Conservation (phyloP, 225 moss, liverwort and hornwort genomes). For the Lunularia cruciata region DNA sequence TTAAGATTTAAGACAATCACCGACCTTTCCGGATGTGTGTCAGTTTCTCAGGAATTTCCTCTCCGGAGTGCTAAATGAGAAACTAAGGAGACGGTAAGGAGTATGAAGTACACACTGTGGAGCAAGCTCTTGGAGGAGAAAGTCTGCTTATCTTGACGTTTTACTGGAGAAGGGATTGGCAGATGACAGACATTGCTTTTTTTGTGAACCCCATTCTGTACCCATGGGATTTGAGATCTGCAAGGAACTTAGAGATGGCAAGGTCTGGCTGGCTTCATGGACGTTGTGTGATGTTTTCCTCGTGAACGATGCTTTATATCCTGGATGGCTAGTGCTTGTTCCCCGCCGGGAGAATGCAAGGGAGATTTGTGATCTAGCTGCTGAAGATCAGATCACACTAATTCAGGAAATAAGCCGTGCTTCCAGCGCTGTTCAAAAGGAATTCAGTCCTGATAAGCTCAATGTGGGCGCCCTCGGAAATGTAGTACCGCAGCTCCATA, state of each 20-base stretch:
- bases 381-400: conserved; percentile 37
- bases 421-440: conserved; percentile 28
- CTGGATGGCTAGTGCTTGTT: conserved; percentile 50
- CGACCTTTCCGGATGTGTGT: too few relatives aligned
- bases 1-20: too few relatives aligned
- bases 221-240: conserved; percentile 32
- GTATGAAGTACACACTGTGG: too few relatives aligned
- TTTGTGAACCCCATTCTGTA: too few relatives aligned
- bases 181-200: too few relatives aligned
- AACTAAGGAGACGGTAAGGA: too few relatives aligned
- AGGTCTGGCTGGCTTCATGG: conserved; percentile 33
- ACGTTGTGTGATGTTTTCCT: conserved; percentile 36
- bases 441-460: conserved; percentile 40
- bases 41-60: too few relatives aligned
- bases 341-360: conserved; percentile 29
- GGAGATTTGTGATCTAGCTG: conserved; percentile 40
- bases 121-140: too few relatives aligned
- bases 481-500: conserved; percentile 40
- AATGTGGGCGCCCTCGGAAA: conserved; percentile 42
- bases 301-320: conserved; percentile 43
- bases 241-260: conserved; percentile 39
- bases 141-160: too few relatives aligned
- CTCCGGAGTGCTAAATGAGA: too few relatives aligned
- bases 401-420: conserved; percentile 34
- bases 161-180: too few relatives aligned